Base-by-base conservation (phyloP, 1,139 yeast genomes). In the Blastobotrys elegans region DNA sequence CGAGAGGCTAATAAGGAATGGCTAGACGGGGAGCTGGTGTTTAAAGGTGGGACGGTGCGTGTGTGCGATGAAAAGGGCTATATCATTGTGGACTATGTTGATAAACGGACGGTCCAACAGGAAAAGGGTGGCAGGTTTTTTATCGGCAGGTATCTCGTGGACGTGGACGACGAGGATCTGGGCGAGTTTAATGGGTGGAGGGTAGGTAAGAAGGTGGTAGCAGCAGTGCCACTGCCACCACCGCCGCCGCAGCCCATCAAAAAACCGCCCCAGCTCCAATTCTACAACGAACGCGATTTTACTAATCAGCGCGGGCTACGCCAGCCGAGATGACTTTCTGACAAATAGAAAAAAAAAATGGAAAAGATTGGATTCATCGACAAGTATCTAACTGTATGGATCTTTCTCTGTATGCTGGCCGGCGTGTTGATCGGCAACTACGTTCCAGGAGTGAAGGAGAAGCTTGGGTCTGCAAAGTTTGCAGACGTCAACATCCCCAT, bases 11-110 rank as follows among this genome's bases (percentile, higher is more conserved):
- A 71, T 34, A 79, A 79, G 60, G 66, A 63, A 48, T 80, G 84
- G 83, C 62, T 65, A 44, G 84, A 80, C 53, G 85, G 85, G 2
- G 59, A 52, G 20, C 61, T 79, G 42, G 68, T 66, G 48, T 75
- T 66, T 60, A 77, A 73, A 58, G 73, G 69, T 52, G 67, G 74
- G 61, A 73, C 75, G 52, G 59, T 76, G 3, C 76, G 76, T 54
- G 61, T 79, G 16, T 64, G 62, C 45, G 72, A 70, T 50, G 71
- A 68, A 13, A 69, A 65, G 22, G 72, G 68, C 16, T 48, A 64
- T 21, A 5, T 36, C 8, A n/a, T 22, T 11, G 40, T 29, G 14
- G 34, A 24, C 11, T 18, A 39, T 11, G 34, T 18, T 2, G 16
- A 2, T 22, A 27, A 39, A 16, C 3, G n/a, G 13, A 10, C 31